These are phyloP conservation scores for Metarhizium humberi DNA, from an alignment of 2,329 filamentous ascomycete genomes.

Conservation along the genomic window DNA sequence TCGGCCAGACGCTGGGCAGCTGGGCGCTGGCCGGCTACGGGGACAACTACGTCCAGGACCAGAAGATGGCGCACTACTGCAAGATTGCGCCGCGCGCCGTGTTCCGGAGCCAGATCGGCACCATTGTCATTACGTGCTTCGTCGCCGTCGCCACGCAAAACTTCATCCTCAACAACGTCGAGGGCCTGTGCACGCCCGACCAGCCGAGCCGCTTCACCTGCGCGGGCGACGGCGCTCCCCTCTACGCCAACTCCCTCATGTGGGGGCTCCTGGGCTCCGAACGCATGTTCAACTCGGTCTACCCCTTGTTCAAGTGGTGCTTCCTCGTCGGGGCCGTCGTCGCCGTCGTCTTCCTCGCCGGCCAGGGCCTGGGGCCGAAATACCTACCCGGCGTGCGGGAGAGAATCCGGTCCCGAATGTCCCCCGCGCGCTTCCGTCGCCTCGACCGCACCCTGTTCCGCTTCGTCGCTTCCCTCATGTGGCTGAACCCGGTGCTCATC, in stretches of 20 bases:
- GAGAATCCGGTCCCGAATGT: constrained; percentile 19
- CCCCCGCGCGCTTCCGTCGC: constrained; percentile 19
- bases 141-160: constrained; percentile 34
- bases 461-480: constrained; percentile 27
- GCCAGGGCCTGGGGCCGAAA: constrained; percentile 8
- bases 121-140: constrained; percentile 36
- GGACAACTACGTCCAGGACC: constrained; percentile 34
- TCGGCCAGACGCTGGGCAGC: constrained; percentile 14
- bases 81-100: constrained; percentile 38
- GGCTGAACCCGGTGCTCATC: constrained; percentile 31
- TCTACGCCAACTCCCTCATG: constrained; percentile 24
- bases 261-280: constrained; percentile 43
- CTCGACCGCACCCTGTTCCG: constrained; percentile 28
- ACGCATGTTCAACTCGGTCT: constrained; percentile 32
- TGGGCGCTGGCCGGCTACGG: constrained; percentile 23
- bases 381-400: constrained; percentile 20
- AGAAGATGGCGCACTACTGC: constrained; percentile 42
- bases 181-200: constrained; percentile 18
- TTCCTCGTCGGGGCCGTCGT: constrained; percentile 30
- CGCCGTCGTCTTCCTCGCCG: constrained; percentile 22
- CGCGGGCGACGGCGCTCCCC: constrained; percentile 37
- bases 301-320: constrained; percentile 30
- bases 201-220: constrained; percentile 36
- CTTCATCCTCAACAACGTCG: constrained; percentile 28
- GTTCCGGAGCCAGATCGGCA: constrained; percentile 37